phyloP scores from a whole-genome alignment of 1,284 basidiomycete species.

The Fomitopsis palustris region DNA sequence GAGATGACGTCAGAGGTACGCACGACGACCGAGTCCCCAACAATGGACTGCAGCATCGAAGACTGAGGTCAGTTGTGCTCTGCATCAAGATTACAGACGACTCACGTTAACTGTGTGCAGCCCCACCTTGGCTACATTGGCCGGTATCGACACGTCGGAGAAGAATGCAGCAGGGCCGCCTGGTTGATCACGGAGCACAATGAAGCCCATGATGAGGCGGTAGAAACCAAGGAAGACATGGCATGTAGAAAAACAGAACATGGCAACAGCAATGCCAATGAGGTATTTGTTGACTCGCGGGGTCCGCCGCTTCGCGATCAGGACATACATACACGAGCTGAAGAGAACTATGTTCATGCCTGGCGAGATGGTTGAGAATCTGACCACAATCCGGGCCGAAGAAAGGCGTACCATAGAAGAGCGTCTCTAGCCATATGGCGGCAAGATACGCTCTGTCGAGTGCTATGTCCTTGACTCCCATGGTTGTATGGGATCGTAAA shows the following conservation, averaged over 20 bases:
- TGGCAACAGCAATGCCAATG: constrained; percentile 29
- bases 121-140: constrained; percentile 37
- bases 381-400: neutral
- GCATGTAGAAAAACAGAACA: constrained; percentile 35
- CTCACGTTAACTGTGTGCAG: constrained; percentile 35
- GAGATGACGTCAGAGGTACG: constrained; percentile 7
- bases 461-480: constrained; percentile 23
- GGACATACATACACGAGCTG: constrained; percentile 31
- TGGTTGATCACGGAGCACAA: constrained; percentile 27
- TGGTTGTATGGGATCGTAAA: neutral
- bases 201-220: constrained; percentile 37
- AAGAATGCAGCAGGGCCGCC: constrained; percentile 36
- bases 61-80: neutral
- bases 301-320: constrained; percentile 28
- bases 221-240: constrained; percentile 37
- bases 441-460: constrained; percentile 34
- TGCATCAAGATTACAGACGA: neutral
- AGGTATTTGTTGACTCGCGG: constrained; percentile 29
- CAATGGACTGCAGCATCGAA: constrained; percentile 28
- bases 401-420: constrained; percentile 30
- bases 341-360: constrained; percentile 35
- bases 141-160: constrained; percentile 34
- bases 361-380: constrained; percentile 10
- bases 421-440: constrained; percentile 35
- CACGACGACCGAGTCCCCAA: constrained; percentile 36